Percentiles rank a stretch among this genome's conserved stretches.
Evolutionary conservation across 2,329 filamentous ascomycete genomes (phyloP).

Genomic region (Claviceps sp.): DNA sequence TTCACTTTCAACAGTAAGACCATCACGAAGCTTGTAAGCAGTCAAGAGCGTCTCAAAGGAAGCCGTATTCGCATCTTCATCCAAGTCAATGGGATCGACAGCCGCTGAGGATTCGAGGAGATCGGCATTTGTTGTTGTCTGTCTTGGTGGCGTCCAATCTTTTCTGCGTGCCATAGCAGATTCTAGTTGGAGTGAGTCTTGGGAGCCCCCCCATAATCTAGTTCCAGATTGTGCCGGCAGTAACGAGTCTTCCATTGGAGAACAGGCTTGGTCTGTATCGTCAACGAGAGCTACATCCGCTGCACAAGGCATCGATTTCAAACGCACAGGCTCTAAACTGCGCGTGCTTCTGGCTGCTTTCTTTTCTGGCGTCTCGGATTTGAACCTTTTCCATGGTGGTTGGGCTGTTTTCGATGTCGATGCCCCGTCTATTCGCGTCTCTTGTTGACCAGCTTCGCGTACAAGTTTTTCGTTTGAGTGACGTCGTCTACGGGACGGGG

Average conservation of each 20-base stretch:
- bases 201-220: background rate
- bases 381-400: conserved; percentile 26
- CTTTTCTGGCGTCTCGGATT: conserved; percentile 7
- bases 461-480: background rate
- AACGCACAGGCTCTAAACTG: background rate
- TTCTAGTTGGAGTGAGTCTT: conserved; percentile 26
- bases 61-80: conserved; percentile 9
- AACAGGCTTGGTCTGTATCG: background rate
- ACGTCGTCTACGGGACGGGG: background rate
- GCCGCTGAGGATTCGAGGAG: conserved; percentile 18
- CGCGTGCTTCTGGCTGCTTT: background rate
- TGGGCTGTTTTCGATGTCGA: conserved; percentile 6
- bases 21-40: conserved; percentile 25
- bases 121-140: conserved; percentile 15
- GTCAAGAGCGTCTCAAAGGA: conserved; percentile 32
- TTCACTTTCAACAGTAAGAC: background rate
- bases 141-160: conserved; percentile 54
- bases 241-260: background rate
- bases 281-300: background rate
- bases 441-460: background rate
- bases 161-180: conserved; percentile 40
- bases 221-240: background rate
- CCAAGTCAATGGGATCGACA: conserved; percentile 4
- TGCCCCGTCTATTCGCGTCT: background rate
- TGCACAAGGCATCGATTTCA: background rate